Conservation (phyloP, 768 basidiomycete genomes). For the Rhizopogon sp. region DNA sequence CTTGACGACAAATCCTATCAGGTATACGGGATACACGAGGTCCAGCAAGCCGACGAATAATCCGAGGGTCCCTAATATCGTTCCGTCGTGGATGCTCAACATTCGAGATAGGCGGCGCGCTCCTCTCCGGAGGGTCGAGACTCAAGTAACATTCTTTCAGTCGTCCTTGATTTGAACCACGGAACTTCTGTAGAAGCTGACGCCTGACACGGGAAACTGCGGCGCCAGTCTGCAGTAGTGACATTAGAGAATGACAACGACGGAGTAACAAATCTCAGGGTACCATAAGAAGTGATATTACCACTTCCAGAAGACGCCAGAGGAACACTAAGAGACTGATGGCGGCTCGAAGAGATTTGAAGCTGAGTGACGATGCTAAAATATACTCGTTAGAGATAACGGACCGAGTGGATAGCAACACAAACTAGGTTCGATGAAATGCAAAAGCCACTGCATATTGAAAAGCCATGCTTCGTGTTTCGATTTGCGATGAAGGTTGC, state of each 20-base stretch:
- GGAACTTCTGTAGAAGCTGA: conserved; percentile 12
- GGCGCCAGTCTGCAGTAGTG: conserved; percentile 27
- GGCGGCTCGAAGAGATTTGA: conserved; percentile 21
- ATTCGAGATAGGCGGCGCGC: background rate
- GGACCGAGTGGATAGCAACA: conserved; percentile 5
- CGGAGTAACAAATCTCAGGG: conserved; percentile 6
- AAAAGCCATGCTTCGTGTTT: background rate
- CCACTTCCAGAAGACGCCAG: conserved; percentile 27
- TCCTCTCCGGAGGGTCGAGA: background rate
- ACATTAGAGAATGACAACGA: background rate
- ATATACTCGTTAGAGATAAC: background rate
- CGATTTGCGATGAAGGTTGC: conserved; percentile 8
- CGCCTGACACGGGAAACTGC: conserved; percentile 28
- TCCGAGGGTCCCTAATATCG: conserved; percentile 1
- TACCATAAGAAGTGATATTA: conserved; percentile 40
- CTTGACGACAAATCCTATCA: conserved; percentile 35
- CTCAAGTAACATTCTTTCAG: background rate
- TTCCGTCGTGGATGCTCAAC: background rate
- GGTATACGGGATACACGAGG: conserved; percentile 42
- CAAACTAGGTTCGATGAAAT: conserved; percentile 16
- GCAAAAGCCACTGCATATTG: conserved; percentile 15
- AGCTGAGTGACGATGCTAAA: conserved; percentile 12
- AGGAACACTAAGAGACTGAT: conserved; percentile 19
- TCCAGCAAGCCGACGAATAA: conserved; percentile 8
- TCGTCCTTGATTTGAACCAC: background rate